Evolutionary conservation across 306 rosid species (phyloP).

Genomic region (Canavalia gladiata): DNA sequence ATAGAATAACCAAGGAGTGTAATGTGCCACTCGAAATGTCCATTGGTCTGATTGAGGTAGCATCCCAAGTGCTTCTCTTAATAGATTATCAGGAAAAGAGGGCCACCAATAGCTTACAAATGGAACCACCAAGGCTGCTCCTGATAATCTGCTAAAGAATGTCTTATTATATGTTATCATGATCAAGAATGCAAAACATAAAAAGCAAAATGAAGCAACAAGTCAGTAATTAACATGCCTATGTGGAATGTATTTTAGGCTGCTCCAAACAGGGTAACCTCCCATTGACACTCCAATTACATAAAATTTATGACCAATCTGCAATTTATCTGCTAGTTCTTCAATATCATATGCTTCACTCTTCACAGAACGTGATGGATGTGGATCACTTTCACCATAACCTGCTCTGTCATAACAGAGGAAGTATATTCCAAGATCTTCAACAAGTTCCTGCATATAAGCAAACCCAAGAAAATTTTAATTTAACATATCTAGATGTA

Average conservation of each 20-base stretch:
- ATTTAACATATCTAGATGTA: neutral
- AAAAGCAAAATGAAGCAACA: neutral
- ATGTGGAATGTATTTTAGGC: slow-evolving; percentile 83
- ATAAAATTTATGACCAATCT: slow-evolving; percentile 72
- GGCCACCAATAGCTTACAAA: slow-evolving; percentile 84
- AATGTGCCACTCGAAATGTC: slow-evolving; percentile 69
- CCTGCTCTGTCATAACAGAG: slow-evolving; percentile 82
- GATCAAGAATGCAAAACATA: neutral
- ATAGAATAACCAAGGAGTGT: slow-evolving; percentile 75
- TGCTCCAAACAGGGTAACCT: slow-evolving; percentile 71
- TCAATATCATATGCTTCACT: slow-evolving; percentile 89
- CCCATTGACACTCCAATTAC: slow-evolving; percentile 79
- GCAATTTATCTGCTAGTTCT: slow-evolving; percentile 82
- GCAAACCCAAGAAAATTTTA: neutral
- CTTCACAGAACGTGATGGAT: slow-evolving; percentile 79
- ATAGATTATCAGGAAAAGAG: slow-evolving; percentile 56
- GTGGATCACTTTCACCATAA: slow-evolving; percentile 89
- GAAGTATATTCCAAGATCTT: slow-evolving; percentile 69
- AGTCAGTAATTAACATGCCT: slow-evolving; percentile 56
- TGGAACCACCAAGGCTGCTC: slow-evolving; percentile 82
- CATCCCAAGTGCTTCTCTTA: slow-evolving; percentile 50
- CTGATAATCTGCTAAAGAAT: slow-evolving; percentile 68
- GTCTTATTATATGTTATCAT: neutral
- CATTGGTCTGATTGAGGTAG: slow-evolving; percentile 55
- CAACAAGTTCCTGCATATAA: slow-evolving; percentile 64